Percentiles rank a stretch among this genome's conserved stretches.
Evolutionary conservation across 2,329 filamentous ascomycete species (phyloP).

Genomic region (Ceratocystiopsis minuta): DNA sequence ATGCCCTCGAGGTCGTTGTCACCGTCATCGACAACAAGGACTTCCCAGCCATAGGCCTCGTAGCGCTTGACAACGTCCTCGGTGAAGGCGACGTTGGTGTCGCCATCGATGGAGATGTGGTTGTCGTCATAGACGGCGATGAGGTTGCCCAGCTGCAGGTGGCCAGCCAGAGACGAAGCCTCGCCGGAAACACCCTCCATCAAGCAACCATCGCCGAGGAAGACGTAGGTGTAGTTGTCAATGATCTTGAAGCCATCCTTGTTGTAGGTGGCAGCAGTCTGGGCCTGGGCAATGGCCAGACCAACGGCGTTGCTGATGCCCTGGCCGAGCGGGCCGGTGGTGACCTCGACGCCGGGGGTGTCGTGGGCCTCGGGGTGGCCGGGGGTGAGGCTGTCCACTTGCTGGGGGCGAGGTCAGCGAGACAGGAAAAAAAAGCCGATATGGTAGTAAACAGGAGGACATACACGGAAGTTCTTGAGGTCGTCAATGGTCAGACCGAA

Average conservation of each 20-base stretch:
- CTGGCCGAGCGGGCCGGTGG: constrained; percentile 92
- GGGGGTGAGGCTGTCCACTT: constrained; percentile 58
- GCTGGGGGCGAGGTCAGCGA: constrained; percentile 15
- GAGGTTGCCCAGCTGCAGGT: constrained; percentile 94
- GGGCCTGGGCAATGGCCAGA: constrained; percentile 89
- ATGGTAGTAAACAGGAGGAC: constrained; percentile 17
- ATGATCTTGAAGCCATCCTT: constrained; percentile 81
- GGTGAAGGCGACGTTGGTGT: constrained; percentile 91
- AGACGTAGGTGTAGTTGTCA: constrained; percentile 93
- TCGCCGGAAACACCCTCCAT: constrained; percentile 96
- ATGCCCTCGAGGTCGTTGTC: constrained; percentile 77
- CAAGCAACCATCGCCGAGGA: constrained; percentile 95
- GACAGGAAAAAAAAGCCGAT: neutral
- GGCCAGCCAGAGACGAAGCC: constrained; percentile 80
- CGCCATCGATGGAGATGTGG: constrained; percentile 87
- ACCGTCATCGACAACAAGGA: constrained; percentile 66
- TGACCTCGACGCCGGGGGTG: constrained; percentile 93
- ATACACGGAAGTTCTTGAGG: constrained; percentile 88
- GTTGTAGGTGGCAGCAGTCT: constrained; percentile 86
- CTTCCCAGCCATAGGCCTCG: constrained; percentile 94
- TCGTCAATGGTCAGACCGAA: constrained; percentile 77
- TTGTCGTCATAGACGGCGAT: constrained; percentile 98
- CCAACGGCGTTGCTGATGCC: constrained; percentile 95
- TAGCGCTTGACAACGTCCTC: constrained; percentile 93
- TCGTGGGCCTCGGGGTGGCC: constrained; percentile 95